These are phyloP conservation scores for Pleurotus eryngii DNA, from an alignment of 768 basidiomycete species.

Conservation along the genomic window DNA sequence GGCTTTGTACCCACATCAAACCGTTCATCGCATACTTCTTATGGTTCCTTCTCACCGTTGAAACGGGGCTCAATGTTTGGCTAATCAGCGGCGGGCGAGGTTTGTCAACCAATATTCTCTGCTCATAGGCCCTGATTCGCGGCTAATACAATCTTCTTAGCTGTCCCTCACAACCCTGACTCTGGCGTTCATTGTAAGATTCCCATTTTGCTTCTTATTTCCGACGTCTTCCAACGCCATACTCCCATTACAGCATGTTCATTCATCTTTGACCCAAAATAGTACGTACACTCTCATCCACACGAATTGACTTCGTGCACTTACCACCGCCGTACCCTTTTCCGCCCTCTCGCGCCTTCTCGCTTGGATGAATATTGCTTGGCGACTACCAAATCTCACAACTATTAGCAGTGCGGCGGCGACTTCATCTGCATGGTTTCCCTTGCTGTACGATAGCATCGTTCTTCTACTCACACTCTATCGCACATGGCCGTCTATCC, in stretches of 20 bases:
- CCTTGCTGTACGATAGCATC: conserved; percentile 45
- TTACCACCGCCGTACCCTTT: not conserved
- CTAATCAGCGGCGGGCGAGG: conserved; percentile 49
- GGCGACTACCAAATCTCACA: not conserved
- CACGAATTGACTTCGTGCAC: not conserved
- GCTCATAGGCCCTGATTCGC: not conserved
- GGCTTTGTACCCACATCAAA: conserved; percentile 35
- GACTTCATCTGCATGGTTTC: conserved; percentile 50
- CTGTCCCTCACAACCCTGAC: conserved; percentile 35
- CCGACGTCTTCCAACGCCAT: not conserved
- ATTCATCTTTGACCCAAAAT: conserved; percentile 3
- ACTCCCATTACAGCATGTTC: not conserved
- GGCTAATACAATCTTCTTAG: conserved; percentile 17
- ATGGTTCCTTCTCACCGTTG: conserved; percentile 35
- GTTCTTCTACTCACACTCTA: conserved; percentile 36
- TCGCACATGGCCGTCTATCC: conserved; percentile 33
- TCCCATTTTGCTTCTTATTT: too few relatives aligned
- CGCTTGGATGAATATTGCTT: too few relatives aligned
- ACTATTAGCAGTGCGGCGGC: conserved; percentile 33
- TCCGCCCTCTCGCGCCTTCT: too few relatives aligned
- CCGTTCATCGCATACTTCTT: conserved; percentile 26
- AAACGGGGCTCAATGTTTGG: conserved; percentile 50
- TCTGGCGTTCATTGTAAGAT: conserved; percentile 34
- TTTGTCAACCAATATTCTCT: conserved; percentile 26
- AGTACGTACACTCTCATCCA: not conserved